Evolutionary conservation across 352 stramenopile genomes (phyloP), one percentile per base, ranked within the genome.

Genomic region (Phytophthora pinifolia): DNA sequence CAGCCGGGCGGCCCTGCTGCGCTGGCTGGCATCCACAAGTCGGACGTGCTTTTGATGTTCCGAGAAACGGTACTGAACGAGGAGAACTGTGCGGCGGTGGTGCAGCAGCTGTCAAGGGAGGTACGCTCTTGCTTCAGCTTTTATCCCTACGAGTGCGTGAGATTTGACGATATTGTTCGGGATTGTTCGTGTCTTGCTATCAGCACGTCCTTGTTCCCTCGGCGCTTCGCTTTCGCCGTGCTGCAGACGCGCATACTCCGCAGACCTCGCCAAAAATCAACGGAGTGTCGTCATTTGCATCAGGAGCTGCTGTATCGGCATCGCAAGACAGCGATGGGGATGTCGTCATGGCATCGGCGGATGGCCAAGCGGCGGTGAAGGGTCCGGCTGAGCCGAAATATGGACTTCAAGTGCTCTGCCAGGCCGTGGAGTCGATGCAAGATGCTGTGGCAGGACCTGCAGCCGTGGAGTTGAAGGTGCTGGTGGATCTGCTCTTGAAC

Each of bases 341-440:
- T 63, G 67, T 92, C 1, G 73, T 85, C 14, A 92, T 92, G 81
- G 38, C 67, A 2, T 50, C 52, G 8, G 52, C 43, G 8, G 65
- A 74, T 42, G 64, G 67, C 0, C 36, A 59, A 14, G 48, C 56
- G 20, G 53, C 41, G 46, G 18, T 14, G 18, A 59, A 57, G 41
- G 65, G 50, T 1, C 55, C 67, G n/a, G 49, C 82, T 7, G 76
- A 87, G 38, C 82, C 82, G 4, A 92, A 90, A 54, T 92, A 89
- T 39, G 83, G 83, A 25, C 74, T 92, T 25, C 83, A 90, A 43
- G 67, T 89, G 5, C 57, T 92, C 10, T 88, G 74, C 20, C 76
- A 78, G n/a, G 79, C 81, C 4, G 74, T 92, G 36, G 77, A 88
- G 18, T 88, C 76, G n/a, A 92, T 95, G 74, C 70, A 89, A 17